These are phyloP conservation scores for Penicillium soppii DNA, from an alignment of 495 filamentous ascomycete genomes.

Conservation along the genomic window DNA sequence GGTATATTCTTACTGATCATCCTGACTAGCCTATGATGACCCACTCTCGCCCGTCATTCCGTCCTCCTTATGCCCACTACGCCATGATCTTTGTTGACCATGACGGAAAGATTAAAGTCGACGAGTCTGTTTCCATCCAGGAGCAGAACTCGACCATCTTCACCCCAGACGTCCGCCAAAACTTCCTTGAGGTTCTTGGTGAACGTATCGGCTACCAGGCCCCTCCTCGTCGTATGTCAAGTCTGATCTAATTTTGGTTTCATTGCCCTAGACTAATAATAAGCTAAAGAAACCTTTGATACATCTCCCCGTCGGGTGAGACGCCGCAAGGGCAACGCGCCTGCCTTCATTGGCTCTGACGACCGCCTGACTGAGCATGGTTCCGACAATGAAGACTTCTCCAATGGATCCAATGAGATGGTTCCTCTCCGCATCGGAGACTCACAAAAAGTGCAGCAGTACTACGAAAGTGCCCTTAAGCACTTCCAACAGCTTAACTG, in stretches of 20 bases:
- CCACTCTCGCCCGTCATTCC: constrained; percentile 25
- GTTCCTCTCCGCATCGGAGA: constrained; percentile 41
- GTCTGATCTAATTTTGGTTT: not conserved
- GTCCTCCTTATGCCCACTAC: constrained; percentile 38
- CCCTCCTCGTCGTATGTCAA: constrained; percentile 29
- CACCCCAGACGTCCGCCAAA: constrained; percentile 36
- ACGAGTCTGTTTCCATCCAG: constrained; percentile 39
- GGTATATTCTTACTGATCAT: not conserved
- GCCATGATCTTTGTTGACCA: constrained; percentile 46
- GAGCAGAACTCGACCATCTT: constrained; percentile 37
- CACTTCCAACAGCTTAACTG: constrained; percentile 72
- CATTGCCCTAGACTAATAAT: not conserved
- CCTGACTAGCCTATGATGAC: constrained; percentile 31
- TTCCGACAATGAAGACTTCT: constrained; percentile 26
- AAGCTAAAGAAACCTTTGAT: constrained; percentile 12
- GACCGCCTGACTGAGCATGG: constrained; percentile 24
- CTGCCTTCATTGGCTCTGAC: constrained; percentile 14
- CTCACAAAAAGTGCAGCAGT: constrained; percentile 32
- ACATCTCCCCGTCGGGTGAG: constrained; percentile 33
- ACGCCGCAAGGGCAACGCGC: constrained; percentile 31
- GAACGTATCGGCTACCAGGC: constrained; percentile 33
- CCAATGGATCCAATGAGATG: constrained; percentile 31
- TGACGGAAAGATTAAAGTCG: constrained; percentile 35
- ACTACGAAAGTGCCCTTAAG: constrained; percentile 54
- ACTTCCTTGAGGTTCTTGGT: constrained; percentile 38